Conservation (phyloP, 345 rosid species). For the Punica granatum region DNA sequence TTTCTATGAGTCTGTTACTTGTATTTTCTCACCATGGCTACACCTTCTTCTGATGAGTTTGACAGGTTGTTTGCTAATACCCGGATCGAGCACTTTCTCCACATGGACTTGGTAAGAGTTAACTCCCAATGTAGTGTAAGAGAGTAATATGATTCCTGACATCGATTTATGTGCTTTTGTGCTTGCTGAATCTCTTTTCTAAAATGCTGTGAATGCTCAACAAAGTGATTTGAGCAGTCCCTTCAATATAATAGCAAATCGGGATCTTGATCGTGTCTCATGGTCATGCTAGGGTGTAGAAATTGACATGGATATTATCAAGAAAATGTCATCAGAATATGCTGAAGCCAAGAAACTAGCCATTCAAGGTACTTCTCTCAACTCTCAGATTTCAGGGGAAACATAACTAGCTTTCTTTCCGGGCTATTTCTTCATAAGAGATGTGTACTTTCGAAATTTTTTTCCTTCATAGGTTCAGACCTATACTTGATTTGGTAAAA, state of each 20-base stretch:
- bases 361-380: slow-evolving; percentile 38
- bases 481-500: background rate
- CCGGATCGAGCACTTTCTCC: slow-evolving; percentile 51
- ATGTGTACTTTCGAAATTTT: background rate
- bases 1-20: background rate
- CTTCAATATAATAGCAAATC: background rate
- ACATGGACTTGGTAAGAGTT: slow-evolving; percentile 67
- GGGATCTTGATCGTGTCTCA: background rate
- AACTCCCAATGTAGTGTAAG: background rate
- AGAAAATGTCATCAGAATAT: slow-evolving; percentile 48
- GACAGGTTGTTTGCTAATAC: slow-evolving; percentile 50
- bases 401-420: background rate
- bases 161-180: background rate
- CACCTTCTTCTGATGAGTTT: slow-evolving; percentile 2
- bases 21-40: background rate
- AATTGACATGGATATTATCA: slow-evolving; percentile 39
- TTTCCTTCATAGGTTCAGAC: background rate
- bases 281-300: slow-evolving; percentile 37
- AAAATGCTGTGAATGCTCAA: background rate
- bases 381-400: background rate
- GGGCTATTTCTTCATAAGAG: background rate
- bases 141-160: background rate
- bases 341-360: slow-evolving; percentile 63
- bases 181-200: background rate
- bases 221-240: background rate